Percentiles rank a stretch among this genome's conserved stretches.
Evolutionary conservation across 1,284 basidiomycete species (phyloP).

Genomic region (Rugosomyces carneus): DNA sequence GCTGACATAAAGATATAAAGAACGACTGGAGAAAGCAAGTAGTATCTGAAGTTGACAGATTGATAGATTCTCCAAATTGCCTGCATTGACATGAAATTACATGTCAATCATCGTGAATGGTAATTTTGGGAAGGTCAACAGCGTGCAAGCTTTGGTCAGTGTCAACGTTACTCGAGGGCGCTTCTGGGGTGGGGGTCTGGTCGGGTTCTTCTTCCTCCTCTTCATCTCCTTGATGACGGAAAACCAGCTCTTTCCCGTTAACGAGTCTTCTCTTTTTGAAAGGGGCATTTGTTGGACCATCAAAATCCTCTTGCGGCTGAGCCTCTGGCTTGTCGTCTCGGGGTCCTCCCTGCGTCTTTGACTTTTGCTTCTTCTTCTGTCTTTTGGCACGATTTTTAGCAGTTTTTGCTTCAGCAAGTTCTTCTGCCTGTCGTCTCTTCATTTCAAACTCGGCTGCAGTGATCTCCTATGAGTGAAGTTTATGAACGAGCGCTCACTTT

Average conservation of each 20-base stretch:
- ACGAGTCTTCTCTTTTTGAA: slow-evolving; percentile 32
- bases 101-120: slow-evolving; percentile 42
- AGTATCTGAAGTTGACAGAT: neutral
- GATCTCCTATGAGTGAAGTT: slow-evolving; percentile 45
- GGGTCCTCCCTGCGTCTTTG: slow-evolving; percentile 37
- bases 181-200: neutral
- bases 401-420: slow-evolving; percentile 76
- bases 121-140: slow-evolving; percentile 35
- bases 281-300: slow-evolving; percentile 9
- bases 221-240: slow-evolving; percentile 46
- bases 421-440: slow-evolving; percentile 59
- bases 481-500: neutral
- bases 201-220: slow-evolving; percentile 20
- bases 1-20: no score
- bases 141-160: slow-evolving; percentile 18
- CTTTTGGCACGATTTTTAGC: slow-evolving; percentile 89
- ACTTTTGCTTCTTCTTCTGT: slow-evolving; percentile 80
- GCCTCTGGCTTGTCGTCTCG: slow-evolving; percentile 15
- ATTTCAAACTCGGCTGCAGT: slow-evolving; percentile 61
- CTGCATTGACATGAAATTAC: neutral
- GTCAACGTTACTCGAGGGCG: slow-evolving; percentile 5
- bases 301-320: slow-evolving; percentile 1
- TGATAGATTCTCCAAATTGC: neutral
- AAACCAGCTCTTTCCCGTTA: slow-evolving; percentile 54
- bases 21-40: no score